Conservation (phyloP, 352 stramenopile species). For the Phytophthora cajani region DNA sequence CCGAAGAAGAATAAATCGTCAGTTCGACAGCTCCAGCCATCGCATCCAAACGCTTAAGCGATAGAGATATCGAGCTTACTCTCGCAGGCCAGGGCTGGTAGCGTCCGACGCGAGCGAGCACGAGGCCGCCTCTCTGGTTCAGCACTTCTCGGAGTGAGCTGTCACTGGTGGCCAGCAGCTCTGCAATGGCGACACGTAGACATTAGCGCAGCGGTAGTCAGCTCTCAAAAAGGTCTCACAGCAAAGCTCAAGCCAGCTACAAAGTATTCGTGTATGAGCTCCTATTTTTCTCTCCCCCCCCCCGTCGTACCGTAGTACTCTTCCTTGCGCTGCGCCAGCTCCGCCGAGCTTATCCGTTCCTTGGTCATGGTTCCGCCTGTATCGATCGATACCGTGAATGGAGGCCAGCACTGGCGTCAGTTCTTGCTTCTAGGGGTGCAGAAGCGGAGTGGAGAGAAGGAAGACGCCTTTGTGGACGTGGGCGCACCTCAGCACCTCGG, state of each 20-base stretch:
- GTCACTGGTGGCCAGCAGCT: slow-evolving; percentile 65
- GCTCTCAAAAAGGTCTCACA: not conserved
- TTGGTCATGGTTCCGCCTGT: slow-evolving; percentile 36
- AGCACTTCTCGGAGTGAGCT: slow-evolving; percentile 66
- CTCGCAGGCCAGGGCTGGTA: slow-evolving; percentile 86
- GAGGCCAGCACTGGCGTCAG: slow-evolving; percentile 11
- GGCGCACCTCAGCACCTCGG: slow-evolving; percentile 14
- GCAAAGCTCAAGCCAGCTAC: not conserved
- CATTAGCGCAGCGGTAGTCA: slow-evolving; percentile 2
- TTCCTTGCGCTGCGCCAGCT: slow-evolving; percentile 52
- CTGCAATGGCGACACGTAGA: slow-evolving; percentile 36
- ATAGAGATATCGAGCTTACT: slow-evolving; percentile 38
- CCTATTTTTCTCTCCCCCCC: not conserved
- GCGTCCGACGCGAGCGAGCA: slow-evolving; percentile 79
- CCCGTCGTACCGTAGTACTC: slow-evolving; percentile 60
- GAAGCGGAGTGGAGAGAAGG: not conserved
- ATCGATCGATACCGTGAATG: not conserved
- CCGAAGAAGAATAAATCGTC: slow-evolving; percentile 9
- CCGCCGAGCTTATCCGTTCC: slow-evolving; percentile 46
- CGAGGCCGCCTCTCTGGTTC: slow-evolving; percentile 78
- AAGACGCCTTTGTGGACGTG: not conserved
- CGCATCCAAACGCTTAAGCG: not conserved
- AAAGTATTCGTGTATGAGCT: not conserved
- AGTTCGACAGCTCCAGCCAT: slow-evolving; percentile 5
- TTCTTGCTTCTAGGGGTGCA: not conserved